These are phyloP conservation scores for Austropuccinia psidii DNA, from an alignment of 1,284 basidiomycete genomes.

Conservation along the genomic window DNA sequence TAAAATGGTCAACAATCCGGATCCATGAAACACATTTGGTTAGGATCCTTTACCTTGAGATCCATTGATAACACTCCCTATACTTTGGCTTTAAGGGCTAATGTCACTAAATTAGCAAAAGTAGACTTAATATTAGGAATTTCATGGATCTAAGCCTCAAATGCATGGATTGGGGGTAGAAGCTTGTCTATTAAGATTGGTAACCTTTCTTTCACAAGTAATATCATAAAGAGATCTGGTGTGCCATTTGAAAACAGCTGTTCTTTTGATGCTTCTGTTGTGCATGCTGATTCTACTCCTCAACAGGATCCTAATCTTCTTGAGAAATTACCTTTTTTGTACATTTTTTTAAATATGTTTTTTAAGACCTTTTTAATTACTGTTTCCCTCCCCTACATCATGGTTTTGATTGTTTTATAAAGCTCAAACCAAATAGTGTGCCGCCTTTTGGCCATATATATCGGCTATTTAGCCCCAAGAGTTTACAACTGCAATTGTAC, in stretches of 20 bases:
- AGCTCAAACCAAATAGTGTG: background rate
- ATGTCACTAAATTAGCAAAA: background rate
- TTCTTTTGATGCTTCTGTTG: background rate
- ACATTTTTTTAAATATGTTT: background rate
- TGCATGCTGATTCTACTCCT: background rate
- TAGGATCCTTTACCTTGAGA: too few relatives aligned
- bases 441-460: background rate
- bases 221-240: background rate
- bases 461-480: background rate
- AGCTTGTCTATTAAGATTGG: background rate
- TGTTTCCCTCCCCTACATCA: background rate
- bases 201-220: background rate
- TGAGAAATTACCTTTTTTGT: background rate
- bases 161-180: too few relatives aligned
- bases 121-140: background rate
- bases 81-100: too few relatives aligned
- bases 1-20: too few relatives aligned
- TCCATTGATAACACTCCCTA: too few relatives aligned
- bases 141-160: background rate
- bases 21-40: too few relatives aligned
- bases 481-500: background rate
- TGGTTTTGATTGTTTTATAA: background rate
- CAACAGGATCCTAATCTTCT: background rate
- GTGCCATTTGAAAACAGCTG: too few relatives aligned
- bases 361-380: background rate